Percentiles rank a stretch among this genome's conserved stretches.
Conservation (phyloP, 129 eudicot genomes). For the Saposhnikovia divaricata region DNA sequence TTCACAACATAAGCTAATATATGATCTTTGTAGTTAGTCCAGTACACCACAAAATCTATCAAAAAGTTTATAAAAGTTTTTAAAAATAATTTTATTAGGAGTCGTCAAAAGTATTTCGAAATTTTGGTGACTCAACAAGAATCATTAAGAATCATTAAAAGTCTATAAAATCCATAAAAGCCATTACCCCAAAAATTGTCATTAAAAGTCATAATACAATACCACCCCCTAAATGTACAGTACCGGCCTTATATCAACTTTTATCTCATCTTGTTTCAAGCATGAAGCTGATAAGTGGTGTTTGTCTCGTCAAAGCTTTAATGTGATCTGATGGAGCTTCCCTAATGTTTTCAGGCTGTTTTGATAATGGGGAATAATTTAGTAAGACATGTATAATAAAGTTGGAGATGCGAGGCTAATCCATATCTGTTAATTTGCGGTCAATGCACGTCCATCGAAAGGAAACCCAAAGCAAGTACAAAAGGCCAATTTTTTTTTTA, state of each 20-base stretch:
- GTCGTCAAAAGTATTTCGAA: no score
- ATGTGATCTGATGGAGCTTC: not conserved
- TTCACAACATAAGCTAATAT: no score
- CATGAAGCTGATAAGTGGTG: not conserved
- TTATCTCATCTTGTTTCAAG: not conserved
- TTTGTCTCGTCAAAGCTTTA: not conserved
- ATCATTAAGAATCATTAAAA: no score
- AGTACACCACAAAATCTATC: no score
- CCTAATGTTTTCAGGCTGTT: not conserved
- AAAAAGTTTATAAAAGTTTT: no score
- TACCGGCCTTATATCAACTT: not conserved
- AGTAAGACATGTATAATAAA: slow-evolving; percentile 41
- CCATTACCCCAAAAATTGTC: no score
- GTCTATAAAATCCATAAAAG: no score
- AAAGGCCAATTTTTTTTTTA: no score
- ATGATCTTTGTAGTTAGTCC: no score
- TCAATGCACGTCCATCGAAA: slow-evolving; percentile 79
- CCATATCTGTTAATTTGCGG: slow-evolving; percentile 3
- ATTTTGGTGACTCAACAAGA: no score
- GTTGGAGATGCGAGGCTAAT: slow-evolving; percentile 49
- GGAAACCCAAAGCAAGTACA: slow-evolving; percentile 79
- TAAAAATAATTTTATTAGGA: no score
- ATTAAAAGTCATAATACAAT: no score
- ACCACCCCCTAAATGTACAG: not conserved
- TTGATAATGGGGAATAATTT: not conserved